A percentile compares a stretch with the other conserved stretches of the same genome.
Conservation (phyloP, 2,329 filamentous ascomycete species). For the Rhynchosporium agropyri region DNA sequence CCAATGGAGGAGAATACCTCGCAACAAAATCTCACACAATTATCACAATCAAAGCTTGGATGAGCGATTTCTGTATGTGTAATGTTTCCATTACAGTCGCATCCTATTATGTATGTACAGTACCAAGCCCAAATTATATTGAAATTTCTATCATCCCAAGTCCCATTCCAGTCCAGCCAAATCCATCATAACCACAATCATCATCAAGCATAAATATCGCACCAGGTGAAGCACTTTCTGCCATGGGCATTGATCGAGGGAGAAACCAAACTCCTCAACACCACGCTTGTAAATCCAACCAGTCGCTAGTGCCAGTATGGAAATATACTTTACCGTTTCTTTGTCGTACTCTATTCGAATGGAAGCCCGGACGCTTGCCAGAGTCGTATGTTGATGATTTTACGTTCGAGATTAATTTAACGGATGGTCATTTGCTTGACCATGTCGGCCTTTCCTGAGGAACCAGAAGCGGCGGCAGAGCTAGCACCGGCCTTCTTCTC, state of each 20-base stretch:
- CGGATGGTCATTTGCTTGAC: conserved; percentile 95
- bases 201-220: conserved; percentile 41
- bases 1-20: too few species aligned
- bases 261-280: conserved; percentile 51
- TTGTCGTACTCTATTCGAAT: conserved; percentile 13
- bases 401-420: conserved; percentile 48
- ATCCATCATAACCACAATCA: conserved; percentile 24
- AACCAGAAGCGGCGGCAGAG: conserved; percentile 65
- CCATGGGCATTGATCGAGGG: conserved; percentile 50
- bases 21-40: too few species aligned
- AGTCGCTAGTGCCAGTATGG: conserved; percentile 47
- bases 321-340: conserved; percentile 43
- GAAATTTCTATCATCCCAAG: not conserved
- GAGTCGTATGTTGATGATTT: conserved; percentile 28
- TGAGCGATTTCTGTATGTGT: too few species aligned
- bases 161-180: conserved; percentile 14
- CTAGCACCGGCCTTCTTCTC: conserved; percentile 90
- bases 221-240: conserved; percentile 51
- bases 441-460: conserved; percentile 79
- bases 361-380: conserved; percentile 35
- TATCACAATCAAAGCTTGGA: too few species aligned
- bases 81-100: not conserved
- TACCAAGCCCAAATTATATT: not conserved
- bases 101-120: conserved; percentile 4
- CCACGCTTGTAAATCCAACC: conserved; percentile 54